Percentiles rank a stretch among this genome's conserved stretches.
phyloP scores from a whole-genome alignment of 768 basidiomycete species.

The Lentinula detonsa region DNA sequence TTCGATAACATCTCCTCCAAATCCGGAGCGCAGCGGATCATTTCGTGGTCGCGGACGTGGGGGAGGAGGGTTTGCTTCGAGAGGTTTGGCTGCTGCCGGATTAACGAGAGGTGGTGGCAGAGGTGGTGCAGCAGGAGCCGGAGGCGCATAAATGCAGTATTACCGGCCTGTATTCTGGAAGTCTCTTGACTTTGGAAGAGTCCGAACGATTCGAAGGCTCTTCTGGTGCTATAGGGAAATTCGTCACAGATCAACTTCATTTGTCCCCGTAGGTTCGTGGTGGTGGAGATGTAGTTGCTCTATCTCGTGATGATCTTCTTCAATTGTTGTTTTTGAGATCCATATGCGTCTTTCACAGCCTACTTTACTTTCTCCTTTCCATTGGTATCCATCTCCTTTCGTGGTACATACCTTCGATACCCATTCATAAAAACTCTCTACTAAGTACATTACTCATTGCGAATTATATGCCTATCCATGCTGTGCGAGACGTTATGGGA shows the following conservation, averaged over 20 bases:
- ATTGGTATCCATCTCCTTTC: not conserved
- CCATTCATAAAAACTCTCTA: not conserved
- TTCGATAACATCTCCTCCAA: conserved; percentile 15
- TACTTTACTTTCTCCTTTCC: too few species aligned
- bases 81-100: conserved; percentile 67
- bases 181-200: not conserved
- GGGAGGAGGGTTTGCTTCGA: conserved; percentile 52
- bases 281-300: too few species aligned
- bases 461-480: not conserved
- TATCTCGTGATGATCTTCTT: too few species aligned
- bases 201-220: too few species aligned
- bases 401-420: not conserved
- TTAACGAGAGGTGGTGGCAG: conserved; percentile 34
- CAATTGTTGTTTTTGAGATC: too few species aligned
- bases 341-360: too few species aligned
- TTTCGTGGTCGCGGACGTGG: conserved; percentile 49
- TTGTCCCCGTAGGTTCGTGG: too few species aligned
- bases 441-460: not conserved
- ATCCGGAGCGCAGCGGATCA: conserved; percentile 19
- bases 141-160: not conserved
- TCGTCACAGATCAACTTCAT: too few species aligned
- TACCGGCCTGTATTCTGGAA: too few species aligned
- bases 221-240: too few species aligned
- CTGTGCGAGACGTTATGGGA: not conserved
- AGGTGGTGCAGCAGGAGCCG: conserved; percentile 7